Base-by-base conservation (phyloP, 306 rosid genomes). In the Acacia melanoxylon region DNA sequence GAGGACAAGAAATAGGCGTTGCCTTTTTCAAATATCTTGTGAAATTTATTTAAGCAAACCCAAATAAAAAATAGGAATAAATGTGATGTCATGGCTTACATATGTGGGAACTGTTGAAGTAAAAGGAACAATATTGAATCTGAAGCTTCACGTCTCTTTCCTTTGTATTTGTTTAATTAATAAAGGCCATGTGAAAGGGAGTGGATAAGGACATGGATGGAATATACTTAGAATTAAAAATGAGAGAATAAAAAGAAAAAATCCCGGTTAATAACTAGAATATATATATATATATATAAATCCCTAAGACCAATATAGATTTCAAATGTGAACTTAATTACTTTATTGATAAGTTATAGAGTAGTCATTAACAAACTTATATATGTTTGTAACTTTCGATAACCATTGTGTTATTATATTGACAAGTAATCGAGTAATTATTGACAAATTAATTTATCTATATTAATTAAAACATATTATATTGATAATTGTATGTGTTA, bases 291-390 rank as follows among this genome's bases (percentile, higher is more conserved):
- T n/a, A n/a, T n/a, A n/a, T n/a, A n/a, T n/a, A n/a, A n/a, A n/a
- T n/a, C n/a, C n/a, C n/a, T n/a, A n/a, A n/a, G n/a, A n/a, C n/a
- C n/a, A n/a, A 31, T 31, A 3, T 31, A 31, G 35, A 31, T 31
- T 31, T 31, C 0, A 31, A 1, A 31, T 31, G 35, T 31, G 4
- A 31, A 31, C 3, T 31, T 2, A 31, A 0, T 31, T 31, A 31
- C 0, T 31, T 2, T 31, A 2, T 31, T 31, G 35, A 31, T 3
- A 31, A 31, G 4, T 31, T 31, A 31, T 31, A 31, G 4, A 31
- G 4, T 31, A 3, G 0, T 2, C 0, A 3, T 31, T 31, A 3
- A 2, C 4, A 3, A 31, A 0, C 35, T 31, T 0, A 31, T 31
- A 0, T 31, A 31, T 31, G 4, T 31, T 3, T 2, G 4, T 31